A percentile compares a stretch with the other conserved stretches of the same genome.
These are phyloP conservation scores for Phytopythium mirpurense DNA, from an alignment of 352 stramenopile species.

Conservation along the genomic window DNA sequence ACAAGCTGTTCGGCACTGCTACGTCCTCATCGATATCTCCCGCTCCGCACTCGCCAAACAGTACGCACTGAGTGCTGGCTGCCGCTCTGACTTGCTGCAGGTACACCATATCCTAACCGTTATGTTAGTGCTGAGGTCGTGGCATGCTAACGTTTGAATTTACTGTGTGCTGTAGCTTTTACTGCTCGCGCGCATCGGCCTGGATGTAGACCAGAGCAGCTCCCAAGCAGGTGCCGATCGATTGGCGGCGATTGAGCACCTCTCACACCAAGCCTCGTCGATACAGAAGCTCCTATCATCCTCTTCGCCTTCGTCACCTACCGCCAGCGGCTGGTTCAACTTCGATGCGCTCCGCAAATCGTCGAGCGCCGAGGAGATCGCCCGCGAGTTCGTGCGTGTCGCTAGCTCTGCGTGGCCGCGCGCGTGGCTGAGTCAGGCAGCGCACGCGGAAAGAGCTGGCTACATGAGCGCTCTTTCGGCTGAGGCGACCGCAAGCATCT, in stretches of 20 bases:
- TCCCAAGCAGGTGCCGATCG: not conserved
- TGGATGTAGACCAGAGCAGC: constrained; percentile 20
- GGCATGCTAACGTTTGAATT: not conserved
- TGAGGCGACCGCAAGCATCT: constrained; percentile 7
- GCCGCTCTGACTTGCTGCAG: constrained; percentile 37
- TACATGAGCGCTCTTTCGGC: not conserved
- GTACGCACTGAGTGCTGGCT: constrained; percentile 19
- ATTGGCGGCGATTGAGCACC: constrained; percentile 8
- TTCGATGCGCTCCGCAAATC: not conserved
- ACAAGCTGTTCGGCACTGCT: constrained; percentile 7
- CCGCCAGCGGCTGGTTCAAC: not conserved
- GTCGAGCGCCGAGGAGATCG: not conserved
- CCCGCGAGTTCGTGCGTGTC: constrained; percentile 3
- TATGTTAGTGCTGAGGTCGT: not conserved
- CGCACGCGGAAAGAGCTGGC: too few relatives aligned
- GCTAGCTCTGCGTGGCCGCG: not conserved
- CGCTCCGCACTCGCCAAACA: constrained; percentile 30
- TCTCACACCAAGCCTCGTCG: constrained; percentile 15
- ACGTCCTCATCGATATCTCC: constrained; percentile 24
- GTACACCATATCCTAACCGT: constrained; percentile 10
- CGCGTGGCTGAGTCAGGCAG: not conserved
- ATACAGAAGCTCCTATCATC: not conserved
- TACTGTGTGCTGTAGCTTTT: constrained; percentile 17
- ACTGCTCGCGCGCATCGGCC: constrained; percentile 32
- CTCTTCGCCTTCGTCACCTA: not conserved